A percentile compares a stretch with the other conserved stretches of the same genome.
These are phyloP conservation scores for Blastobotrys robertii DNA, from an alignment of 805 yeast species.

Conservation along the genomic window DNA sequence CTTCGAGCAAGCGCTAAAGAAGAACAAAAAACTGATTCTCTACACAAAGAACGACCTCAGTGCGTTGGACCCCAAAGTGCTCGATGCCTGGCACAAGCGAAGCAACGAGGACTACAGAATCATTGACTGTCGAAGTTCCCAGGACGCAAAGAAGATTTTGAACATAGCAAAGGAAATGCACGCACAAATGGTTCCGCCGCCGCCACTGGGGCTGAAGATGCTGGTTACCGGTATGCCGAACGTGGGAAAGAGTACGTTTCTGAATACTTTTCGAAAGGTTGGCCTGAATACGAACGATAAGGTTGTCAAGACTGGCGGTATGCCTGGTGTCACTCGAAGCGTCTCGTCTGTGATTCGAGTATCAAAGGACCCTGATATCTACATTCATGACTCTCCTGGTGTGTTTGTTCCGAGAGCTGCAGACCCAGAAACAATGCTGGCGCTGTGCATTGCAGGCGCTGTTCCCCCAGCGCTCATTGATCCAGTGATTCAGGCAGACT, in stretches of 20 bases:
- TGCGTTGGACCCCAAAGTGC: slow-evolving; percentile 30
- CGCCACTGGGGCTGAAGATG: slow-evolving; percentile 73
- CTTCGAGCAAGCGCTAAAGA: slow-evolving; percentile 55
- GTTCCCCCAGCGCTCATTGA: slow-evolving; percentile 63
- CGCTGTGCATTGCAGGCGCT: slow-evolving; percentile 64
- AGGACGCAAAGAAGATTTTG: slow-evolving; percentile 43
- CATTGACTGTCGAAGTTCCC: slow-evolving; percentile 46
- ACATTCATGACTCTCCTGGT: slow-evolving; percentile 87
- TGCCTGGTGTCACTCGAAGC: slow-evolving; percentile 81
- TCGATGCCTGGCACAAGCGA: slow-evolving; percentile 42
- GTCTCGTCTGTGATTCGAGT: slow-evolving; percentile 70
- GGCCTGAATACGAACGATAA: slow-evolving; percentile 34
- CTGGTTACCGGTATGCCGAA: slow-evolving; percentile 93
- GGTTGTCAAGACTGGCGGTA: slow-evolving; percentile 78
- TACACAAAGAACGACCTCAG: slow-evolving; percentile 72
- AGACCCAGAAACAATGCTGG: slow-evolving; percentile 59
- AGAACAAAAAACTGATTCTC: slow-evolving; percentile 47
- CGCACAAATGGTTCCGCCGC: slow-evolving; percentile 46
- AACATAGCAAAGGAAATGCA: slow-evolving; percentile 37
- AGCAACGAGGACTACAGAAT: slow-evolving; percentile 37
- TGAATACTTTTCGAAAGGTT: slow-evolving; percentile 57
- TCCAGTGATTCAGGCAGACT: slow-evolving; percentile 81
- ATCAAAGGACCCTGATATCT: slow-evolving; percentile 48
- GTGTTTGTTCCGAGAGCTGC: slow-evolving; percentile 71
- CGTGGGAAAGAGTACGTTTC: slow-evolving; percentile 88